Conservation (phyloP, 768 basidiomycete genomes). For the Mrakia frigida region DNA sequence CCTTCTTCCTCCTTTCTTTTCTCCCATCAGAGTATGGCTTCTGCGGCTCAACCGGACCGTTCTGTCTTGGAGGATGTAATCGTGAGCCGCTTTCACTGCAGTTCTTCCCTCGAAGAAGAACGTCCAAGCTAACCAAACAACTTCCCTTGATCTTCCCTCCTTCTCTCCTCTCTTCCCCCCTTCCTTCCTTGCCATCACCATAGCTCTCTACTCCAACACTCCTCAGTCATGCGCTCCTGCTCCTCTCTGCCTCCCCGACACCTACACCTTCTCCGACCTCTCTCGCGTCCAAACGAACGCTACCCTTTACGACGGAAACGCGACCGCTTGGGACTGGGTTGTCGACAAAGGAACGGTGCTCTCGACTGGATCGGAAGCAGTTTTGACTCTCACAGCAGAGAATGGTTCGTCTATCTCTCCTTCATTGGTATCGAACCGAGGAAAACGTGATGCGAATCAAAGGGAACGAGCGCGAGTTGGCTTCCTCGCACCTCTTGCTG, state of each 20-base stretch:
- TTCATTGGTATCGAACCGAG: no score
- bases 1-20: constrained; percentile 33
- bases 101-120: not conserved
- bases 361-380: constrained; percentile 49
- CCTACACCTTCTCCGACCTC: constrained; percentile 38
- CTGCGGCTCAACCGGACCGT: constrained; percentile 51
- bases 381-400: constrained; percentile 31
- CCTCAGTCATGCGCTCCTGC: constrained; percentile 60
- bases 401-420: constrained; percentile 15
- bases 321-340: constrained; percentile 54
- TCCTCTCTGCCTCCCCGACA: constrained; percentile 64
- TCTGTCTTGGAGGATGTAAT: constrained; percentile 82
- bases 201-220: constrained; percentile 50
- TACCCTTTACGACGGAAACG: constrained; percentile 68
- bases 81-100: constrained; percentile 50
- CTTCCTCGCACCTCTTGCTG: no score
- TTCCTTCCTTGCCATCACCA: not conserved
- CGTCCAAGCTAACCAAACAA: not conserved
- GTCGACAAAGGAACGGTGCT: constrained; percentile 52
- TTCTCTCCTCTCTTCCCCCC: not conserved
- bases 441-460: no score
- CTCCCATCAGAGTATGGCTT: constrained; percentile 54
- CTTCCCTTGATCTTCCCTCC: not conserved
- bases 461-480: no score
- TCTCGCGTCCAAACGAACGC: constrained; percentile 49